These are phyloP conservation scores for Colletotrichum acutatum DNA, from an alignment of 2,329 filamentous ascomycete genomes.

Conservation along the genomic window DNA sequence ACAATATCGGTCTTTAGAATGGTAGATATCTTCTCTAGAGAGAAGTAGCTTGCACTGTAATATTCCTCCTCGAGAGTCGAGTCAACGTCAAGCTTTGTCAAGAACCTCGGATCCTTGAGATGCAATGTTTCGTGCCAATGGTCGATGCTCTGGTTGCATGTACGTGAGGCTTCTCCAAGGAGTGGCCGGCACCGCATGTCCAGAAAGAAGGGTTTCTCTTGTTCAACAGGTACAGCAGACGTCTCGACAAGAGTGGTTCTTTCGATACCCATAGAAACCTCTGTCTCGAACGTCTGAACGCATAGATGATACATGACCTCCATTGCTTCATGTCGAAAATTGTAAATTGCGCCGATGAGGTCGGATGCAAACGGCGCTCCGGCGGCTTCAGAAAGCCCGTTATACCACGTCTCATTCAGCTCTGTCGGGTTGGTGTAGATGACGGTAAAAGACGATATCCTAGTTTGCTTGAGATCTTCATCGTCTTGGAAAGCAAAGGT, in stretches of 20 bases:
- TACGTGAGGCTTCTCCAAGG: neutral
- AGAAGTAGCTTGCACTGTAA: neutral
- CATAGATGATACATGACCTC: conserved; percentile 8
- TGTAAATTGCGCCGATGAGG: neutral
- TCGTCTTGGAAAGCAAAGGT: neutral
- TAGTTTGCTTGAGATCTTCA: neutral
- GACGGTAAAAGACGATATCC: neutral
- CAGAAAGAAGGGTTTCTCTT: neutral
- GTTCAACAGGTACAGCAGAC: neutral
- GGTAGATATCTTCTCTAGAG: neutral
- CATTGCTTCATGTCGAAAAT: neutral
- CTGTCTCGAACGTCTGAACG: conserved; percentile 10
- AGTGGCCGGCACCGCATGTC: neutral
- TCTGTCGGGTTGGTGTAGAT: neutral
- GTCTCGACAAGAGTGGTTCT: neutral
- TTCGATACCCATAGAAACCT: neutral
- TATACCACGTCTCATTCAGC: neutral
- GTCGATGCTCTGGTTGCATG: neutral
- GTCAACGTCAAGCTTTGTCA: neutral
- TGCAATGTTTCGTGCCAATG: neutral
- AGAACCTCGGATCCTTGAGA: neutral
- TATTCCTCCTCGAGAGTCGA: neutral
- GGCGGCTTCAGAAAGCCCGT: too few species aligned
- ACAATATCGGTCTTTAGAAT: neutral
- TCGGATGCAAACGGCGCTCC: neutral